These are phyloP conservation scores for Pleurotus ostreatus DNA, from an alignment of 768 basidiomycete species.

Conservation along the genomic window DNA sequence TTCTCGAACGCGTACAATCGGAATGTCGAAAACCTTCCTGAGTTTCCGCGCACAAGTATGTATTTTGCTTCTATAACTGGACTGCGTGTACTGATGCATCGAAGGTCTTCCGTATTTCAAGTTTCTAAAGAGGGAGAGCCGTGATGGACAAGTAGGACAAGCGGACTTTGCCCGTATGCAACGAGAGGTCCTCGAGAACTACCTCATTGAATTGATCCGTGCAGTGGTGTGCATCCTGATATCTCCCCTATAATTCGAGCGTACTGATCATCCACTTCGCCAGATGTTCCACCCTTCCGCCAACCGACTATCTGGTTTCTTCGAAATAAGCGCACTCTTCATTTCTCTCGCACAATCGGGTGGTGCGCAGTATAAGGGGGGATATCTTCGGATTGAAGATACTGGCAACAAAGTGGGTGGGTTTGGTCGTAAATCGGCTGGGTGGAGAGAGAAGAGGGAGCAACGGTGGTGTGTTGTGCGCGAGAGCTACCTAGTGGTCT, in stretches of 20 bases:
- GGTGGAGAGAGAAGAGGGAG: slow-evolving; percentile 57
- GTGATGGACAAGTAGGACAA: slow-evolving; percentile 48
- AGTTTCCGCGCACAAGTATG: slow-evolving; percentile 84
- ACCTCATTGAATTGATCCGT: slow-evolving; percentile 82
- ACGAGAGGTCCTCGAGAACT: slow-evolving; percentile 80
- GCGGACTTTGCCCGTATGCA: slow-evolving; percentile 80
- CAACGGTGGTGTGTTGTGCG: slow-evolving; percentile 89
- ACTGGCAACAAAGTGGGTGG: slow-evolving; percentile 46
- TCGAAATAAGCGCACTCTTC: slow-evolving; percentile 89
- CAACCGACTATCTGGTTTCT: slow-evolving; percentile 84
- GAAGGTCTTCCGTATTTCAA: slow-evolving; percentile 89
- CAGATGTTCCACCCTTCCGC: slow-evolving; percentile 96
- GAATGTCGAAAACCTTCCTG: slow-evolving; percentile 75
- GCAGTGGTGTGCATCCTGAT: slow-evolving; percentile 63
- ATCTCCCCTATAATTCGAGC: background rate
- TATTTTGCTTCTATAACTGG: slow-evolving; percentile 1
- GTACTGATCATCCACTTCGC: background rate
- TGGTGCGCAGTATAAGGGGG: slow-evolving; percentile 89
- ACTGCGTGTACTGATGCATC: slow-evolving; percentile 3
- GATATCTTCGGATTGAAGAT: slow-evolving; percentile 63
- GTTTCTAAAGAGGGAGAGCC: slow-evolving; percentile 65
- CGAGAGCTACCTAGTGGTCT: slow-evolving; percentile 85
- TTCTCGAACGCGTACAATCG: slow-evolving; percentile 78
- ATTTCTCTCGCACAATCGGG: slow-evolving; percentile 76
- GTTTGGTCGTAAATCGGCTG: slow-evolving; percentile 63